A percentile compares a stretch with the other conserved stretches of the same genome.
Evolutionary conservation across 257 asterid genomes (phyloP).

Genomic region (Euphrasia confusa): DNA sequence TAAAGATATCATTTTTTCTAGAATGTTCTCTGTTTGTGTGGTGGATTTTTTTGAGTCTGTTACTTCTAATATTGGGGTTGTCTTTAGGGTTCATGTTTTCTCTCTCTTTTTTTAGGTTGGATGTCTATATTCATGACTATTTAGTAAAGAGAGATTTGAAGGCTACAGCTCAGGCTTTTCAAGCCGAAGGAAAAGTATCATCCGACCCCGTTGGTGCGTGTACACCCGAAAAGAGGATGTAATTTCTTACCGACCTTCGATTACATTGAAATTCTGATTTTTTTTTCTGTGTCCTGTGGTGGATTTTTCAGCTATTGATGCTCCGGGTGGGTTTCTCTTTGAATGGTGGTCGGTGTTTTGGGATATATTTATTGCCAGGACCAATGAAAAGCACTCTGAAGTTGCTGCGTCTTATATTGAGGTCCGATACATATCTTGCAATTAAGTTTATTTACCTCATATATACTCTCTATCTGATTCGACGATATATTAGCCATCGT

Average conservation of each 20-base stretch:
- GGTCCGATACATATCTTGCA: constrained; percentile 38
- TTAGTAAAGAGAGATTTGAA: constrained; percentile 93
- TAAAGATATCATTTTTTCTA: background rate
- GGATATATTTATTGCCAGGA: constrained; percentile 98
- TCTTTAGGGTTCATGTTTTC: constrained; percentile 2
- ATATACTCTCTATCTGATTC: background rate
- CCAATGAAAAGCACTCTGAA: constrained; percentile 97
- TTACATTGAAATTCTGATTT: constrained; percentile 12
- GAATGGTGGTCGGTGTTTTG: constrained; percentile 99
- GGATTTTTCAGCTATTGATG: constrained; percentile 81
- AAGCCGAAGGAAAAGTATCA: constrained; percentile 95
- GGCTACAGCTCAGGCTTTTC: constrained; percentile 96
- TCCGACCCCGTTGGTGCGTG: constrained; percentile 95
- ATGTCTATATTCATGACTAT: constrained; percentile 93
- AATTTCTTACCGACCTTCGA: background rate
- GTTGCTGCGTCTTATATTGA: constrained; percentile 99
- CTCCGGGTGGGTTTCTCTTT: constrained; percentile 98
- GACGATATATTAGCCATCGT: background rate
- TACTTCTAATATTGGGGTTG: background rate
- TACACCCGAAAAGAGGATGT: background rate
- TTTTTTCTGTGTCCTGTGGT: background rate
- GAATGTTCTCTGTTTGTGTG: background rate
- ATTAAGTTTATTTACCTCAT: background rate
- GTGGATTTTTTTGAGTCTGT: background rate
- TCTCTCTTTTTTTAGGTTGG: constrained; percentile 52